Evolutionary conservation across 2,329 filamentous ascomycete species (phyloP).

Genomic region (Neonectria ditissima): DNA sequence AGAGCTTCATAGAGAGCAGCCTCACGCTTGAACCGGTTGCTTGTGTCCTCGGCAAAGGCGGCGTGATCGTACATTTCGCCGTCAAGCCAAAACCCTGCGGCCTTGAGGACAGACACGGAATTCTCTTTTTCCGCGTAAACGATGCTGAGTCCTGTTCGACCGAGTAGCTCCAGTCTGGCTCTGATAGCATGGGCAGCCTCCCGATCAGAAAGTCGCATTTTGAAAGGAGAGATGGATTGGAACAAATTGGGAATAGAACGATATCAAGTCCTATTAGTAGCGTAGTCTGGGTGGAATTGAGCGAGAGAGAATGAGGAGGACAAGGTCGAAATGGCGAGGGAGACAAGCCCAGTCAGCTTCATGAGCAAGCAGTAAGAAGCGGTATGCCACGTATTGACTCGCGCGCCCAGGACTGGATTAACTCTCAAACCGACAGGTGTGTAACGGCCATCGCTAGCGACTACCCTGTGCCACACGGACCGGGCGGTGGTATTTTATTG

Average conservation of each 20-base stretch:
- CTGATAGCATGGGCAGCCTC: conserved; percentile 17
- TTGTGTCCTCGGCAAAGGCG: conserved; percentile 14
- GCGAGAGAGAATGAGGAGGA: neutral
- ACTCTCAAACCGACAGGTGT: too few species aligned
- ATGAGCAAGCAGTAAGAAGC: too few species aligned
- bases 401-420: too few species aligned
- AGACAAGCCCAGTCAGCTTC: too few species aligned
- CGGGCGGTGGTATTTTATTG: too few species aligned
- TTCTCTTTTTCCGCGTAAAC: conserved; percentile 14
- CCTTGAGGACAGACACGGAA: neutral
- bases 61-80: conserved; percentile 20
- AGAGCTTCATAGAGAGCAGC: conserved; percentile 15
- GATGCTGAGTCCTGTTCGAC: conserved; percentile 21
- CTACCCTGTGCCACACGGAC: too few species aligned
- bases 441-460: too few species aligned
- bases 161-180: conserved; percentile 17
- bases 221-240: too few species aligned
- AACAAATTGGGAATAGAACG: neutral
- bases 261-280: too few species aligned
- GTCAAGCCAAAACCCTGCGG: conserved; percentile 15
- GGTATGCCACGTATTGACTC: too few species aligned
- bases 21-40: conserved; percentile 10
- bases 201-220: neutral
- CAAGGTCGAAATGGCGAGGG: too few species aligned
- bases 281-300: neutral